phyloP scores from a whole-genome alignment of 345 rosid genomes.

The Eutrema heterophyllum region DNA sequence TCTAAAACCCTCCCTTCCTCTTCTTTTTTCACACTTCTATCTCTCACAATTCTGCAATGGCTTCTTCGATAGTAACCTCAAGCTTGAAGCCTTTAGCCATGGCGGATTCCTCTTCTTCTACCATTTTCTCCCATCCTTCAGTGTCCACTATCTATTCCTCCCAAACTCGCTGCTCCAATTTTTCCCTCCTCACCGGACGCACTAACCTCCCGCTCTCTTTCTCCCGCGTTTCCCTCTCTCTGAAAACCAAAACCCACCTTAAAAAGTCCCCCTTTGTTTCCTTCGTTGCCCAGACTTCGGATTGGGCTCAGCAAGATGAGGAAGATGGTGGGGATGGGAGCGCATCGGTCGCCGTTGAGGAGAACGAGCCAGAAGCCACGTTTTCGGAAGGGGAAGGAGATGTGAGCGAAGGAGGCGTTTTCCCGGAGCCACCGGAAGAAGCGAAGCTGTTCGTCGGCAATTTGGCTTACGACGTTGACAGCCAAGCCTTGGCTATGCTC shows the following conservation, averaged over 20 bases:
- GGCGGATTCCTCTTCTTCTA: conserved; percentile 49
- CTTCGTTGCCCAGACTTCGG: conserved; percentile 60
- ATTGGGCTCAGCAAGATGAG: conserved; percentile 39
- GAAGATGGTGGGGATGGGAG: conserved; percentile 30
- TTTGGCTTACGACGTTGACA: conserved; percentile 74
- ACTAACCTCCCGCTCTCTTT: conserved; percentile 39
- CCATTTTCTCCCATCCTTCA: conserved; percentile 44
- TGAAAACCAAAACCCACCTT: conserved; percentile 36
- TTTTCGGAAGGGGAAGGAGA: conserved; percentile 8
- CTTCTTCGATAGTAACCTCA: conserved; percentile 36
- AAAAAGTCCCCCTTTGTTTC: conserved; percentile 35
- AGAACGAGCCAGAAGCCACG: conserved; percentile 30
- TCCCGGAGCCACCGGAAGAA: conserved; percentile 64
- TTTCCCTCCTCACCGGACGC: conserved; percentile 34
- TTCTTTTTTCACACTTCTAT: neutral
- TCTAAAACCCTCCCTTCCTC: conserved; percentile 29
- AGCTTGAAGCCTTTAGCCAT: conserved; percentile 50
- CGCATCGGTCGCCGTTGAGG: conserved; percentile 37
- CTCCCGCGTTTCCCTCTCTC: conserved; percentile 23
- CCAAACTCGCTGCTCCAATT: conserved; percentile 32
- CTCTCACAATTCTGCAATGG: conserved; percentile 35
- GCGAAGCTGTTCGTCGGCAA: conserved; percentile 89
- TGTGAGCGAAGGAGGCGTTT: conserved; percentile 13
- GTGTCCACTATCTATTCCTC: conserved; percentile 29
- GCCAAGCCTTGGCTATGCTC: conserved; percentile 72